Base-by-base conservation (phyloP, 179 eudicot genomes). In the Camellia oleifera region DNA sequence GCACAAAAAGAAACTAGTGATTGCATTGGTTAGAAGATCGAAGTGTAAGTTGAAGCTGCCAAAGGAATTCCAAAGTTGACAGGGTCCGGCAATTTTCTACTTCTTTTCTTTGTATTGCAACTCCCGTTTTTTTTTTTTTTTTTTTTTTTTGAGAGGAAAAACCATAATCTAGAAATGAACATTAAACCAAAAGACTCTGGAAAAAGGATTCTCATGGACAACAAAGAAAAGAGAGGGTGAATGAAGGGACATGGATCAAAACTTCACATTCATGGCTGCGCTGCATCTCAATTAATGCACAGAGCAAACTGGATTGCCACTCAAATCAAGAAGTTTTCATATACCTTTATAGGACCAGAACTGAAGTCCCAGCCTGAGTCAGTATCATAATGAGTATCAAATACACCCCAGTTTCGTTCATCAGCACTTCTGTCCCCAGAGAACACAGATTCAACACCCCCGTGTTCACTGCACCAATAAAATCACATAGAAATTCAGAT, bases 281-380 rank as follows among this genome's bases (percentile, higher is more conserved):
- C 78, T 13, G n/a, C 44, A 15, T 32, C 53, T 32, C 15, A 40
- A 66, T 52, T 67, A 75, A 60, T 42, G 48, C 44, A 42, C 20
- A 76, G 32, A 60, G 61, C 32, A 52, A 53, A n/a, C 62, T 45
- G n/a, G 71, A 75, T 5, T 40, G 50, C 23, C 62, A 44, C 56
- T 50, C 17, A 50, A 17, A 53, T 7, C 18, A 75, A 23, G 17
- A 56, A 72, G 50, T 53, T 46, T 50, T 23, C 54, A 69, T 73
- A 70, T 90, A 95, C 98, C 98, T 90, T 95, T 32, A 32, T 32
- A 53, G 81, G 65, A 76, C 64, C 83, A 74, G 84, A 73, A 85
- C 81, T 87, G 67, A 85, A 84, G 84, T 94, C 92, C 98, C 92
- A 92, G 4, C 77, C 81, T 0, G 94, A 89, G 77, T 88, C 95